Evolutionary conservation across 495 filamentous ascomycete genomes (phyloP).

Genomic region (Lepraria neglecta): DNA sequence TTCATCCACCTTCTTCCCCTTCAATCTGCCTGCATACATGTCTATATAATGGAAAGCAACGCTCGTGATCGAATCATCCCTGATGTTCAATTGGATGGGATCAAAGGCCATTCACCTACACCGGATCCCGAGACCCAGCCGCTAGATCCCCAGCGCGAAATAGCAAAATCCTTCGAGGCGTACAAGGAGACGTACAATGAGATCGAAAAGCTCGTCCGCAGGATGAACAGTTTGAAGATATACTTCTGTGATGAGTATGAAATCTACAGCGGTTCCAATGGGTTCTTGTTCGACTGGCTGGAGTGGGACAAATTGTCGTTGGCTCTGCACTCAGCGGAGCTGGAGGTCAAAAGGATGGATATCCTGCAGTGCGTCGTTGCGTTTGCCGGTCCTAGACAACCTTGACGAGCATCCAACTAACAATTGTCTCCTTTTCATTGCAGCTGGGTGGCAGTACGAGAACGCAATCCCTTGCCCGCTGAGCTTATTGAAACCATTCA

Average conservation of each 20-base stretch:
- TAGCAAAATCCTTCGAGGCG: background rate
- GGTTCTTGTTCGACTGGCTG: background rate
- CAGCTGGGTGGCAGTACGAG: background rate
- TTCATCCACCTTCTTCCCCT: background rate
- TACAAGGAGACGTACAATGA: background rate
- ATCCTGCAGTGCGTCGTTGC: background rate
- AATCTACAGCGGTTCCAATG: background rate
- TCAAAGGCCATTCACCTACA: background rate
- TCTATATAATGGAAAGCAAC: background rate
- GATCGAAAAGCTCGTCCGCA: background rate
- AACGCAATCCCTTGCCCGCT: background rate
- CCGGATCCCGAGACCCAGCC: background rate
- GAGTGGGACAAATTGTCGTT: background rate
- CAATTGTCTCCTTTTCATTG: background rate
- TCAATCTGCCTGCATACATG: background rate
- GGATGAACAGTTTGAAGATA: background rate
- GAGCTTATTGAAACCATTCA: background rate
- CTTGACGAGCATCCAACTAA: no score
- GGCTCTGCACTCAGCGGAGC: background rate
- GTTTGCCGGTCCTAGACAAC: background rate
- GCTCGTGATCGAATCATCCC: background rate
- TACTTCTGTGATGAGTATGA: background rate
- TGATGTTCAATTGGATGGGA: background rate
- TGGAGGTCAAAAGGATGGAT: background rate
- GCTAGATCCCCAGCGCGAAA: background rate